phyloP scores from a whole-genome alignment of 352 stramenopile species.

The Globisporangium rhizosaccharum region DNA sequence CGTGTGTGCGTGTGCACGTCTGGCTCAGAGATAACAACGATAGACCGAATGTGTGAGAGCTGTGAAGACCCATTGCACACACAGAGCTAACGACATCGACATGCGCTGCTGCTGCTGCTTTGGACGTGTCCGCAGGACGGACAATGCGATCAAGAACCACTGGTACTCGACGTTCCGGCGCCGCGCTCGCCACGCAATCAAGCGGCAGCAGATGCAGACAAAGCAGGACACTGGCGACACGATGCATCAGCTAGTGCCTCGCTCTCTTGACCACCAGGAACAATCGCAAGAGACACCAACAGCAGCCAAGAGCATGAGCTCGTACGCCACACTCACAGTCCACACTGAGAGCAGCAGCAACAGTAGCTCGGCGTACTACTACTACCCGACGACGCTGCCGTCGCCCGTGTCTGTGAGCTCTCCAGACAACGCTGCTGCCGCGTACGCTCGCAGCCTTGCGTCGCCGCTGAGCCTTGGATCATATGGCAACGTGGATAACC shows the following conservation, averaged over 20 bases:
- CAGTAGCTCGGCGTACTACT: neutral
- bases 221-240: neutral
- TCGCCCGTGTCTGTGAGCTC: constrained; percentile 39
- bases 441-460: neutral
- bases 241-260: neutral
- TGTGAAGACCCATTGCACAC: neutral
- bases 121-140: constrained; percentile 22
- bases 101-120: neutral
- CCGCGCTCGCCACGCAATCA: constrained; percentile 48
- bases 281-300: too few species aligned
- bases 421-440: constrained; percentile 9
- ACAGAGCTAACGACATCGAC: neutral
- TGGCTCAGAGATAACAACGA: neutral
- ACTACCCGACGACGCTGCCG: constrained; percentile 5
- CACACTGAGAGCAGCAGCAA: too few species aligned
- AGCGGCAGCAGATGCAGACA: constrained; percentile 20
- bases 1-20: neutral
- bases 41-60: neutral
- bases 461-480: neutral
- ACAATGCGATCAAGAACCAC: constrained; percentile 87
- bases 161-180: constrained; percentile 79
- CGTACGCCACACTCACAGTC: too few species aligned
- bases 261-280: too few species aligned
- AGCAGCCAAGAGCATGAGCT: too few species aligned
- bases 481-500: too few species aligned